These are phyloP conservation scores for Exutisphaerella laricina DNA, from an alignment of 2,329 filamentous ascomycete species.

Conservation along the genomic window DNA sequence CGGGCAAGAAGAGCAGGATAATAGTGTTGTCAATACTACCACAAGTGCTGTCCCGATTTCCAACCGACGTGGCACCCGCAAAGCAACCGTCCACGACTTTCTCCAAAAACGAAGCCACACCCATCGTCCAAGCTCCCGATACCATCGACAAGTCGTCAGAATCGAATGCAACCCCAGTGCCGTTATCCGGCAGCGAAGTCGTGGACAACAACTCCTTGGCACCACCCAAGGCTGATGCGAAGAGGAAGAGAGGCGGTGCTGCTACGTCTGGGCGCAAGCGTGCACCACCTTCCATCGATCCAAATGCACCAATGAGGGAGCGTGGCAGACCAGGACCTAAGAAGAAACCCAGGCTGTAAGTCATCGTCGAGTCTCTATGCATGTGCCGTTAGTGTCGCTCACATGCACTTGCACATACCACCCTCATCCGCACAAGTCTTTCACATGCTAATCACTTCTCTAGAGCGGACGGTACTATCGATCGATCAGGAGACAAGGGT, in stretches of 20 bases:
- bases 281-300: conserved; percentile 45
- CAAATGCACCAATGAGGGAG: conserved; percentile 29
- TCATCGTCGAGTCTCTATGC: conserved; percentile 27
- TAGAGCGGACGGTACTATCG: conserved; percentile 48
- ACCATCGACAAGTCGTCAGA: conserved; percentile 39
- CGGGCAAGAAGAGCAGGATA: conserved; percentile 28
- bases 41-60: conserved; percentile 26
- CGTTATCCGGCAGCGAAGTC: conserved; percentile 30
- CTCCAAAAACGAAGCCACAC: conserved; percentile 36
- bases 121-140: conserved; percentile 31
- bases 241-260: conserved; percentile 62
- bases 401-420: background rate
- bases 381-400: background rate
- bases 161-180: conserved; percentile 37
- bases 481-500: conserved; percentile 32
- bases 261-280: conserved; percentile 28
- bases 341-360: conserved; percentile 92
- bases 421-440: background rate
- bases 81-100: conserved; percentile 5
- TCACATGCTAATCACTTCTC: conserved; percentile 20
- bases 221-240: conserved; percentile 42
- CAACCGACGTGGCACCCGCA: conserved; percentile 20
- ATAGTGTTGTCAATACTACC: conserved; percentile 27
- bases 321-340: conserved; percentile 85
- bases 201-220: conserved; percentile 37